Conservation (phyloP, 176 grass and related monocot genomes). For the Lolium rigidum region DNA sequence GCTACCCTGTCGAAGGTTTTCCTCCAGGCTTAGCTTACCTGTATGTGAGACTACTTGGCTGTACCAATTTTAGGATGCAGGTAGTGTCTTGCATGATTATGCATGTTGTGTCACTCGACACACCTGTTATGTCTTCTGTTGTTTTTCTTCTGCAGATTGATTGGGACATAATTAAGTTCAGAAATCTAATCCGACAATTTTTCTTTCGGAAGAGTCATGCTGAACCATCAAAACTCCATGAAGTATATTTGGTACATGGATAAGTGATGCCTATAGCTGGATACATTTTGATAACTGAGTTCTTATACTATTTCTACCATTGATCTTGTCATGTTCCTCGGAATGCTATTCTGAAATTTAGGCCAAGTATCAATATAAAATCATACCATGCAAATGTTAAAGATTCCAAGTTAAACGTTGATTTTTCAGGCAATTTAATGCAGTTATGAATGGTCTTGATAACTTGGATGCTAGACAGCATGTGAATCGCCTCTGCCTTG, state of each 20-base stretch:
- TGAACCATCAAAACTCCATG: conserved; percentile 85
- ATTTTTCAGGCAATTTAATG: conserved; percentile 95
- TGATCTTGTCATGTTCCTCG: conserved; percentile 66
- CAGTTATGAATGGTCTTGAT: conserved; percentile 93
- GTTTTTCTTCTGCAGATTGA: conserved; percentile 72
- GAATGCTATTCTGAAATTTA: conserved; percentile 75
- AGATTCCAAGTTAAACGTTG: conserved; percentile 78
- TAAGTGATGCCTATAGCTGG: not conserved
- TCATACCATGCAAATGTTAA: conserved; percentile 87
- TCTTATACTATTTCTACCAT: conserved; percentile 29
- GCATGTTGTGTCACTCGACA: too few relatives aligned
- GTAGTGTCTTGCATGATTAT: too few relatives aligned
- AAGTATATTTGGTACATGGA: conserved; percentile 32
- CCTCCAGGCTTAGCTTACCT: too few relatives aligned
- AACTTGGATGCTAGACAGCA: conserved; percentile 92
- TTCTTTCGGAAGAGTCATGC: conserved; percentile 91
- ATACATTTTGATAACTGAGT: not conserved
- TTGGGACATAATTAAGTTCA: conserved; percentile 94
- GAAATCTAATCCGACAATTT: conserved; percentile 85
- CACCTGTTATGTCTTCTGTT: not conserved
- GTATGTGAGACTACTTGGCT: too few relatives aligned
- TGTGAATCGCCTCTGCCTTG: conserved; percentile 93
- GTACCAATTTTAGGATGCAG: too few relatives aligned
- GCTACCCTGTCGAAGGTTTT: too few relatives aligned
- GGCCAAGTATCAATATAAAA: conserved; percentile 80